These are phyloP conservation scores for Rhizoctonia solani DNA, from an alignment of 1,284 basidiomycete genomes.

Conservation along the genomic window DNA sequence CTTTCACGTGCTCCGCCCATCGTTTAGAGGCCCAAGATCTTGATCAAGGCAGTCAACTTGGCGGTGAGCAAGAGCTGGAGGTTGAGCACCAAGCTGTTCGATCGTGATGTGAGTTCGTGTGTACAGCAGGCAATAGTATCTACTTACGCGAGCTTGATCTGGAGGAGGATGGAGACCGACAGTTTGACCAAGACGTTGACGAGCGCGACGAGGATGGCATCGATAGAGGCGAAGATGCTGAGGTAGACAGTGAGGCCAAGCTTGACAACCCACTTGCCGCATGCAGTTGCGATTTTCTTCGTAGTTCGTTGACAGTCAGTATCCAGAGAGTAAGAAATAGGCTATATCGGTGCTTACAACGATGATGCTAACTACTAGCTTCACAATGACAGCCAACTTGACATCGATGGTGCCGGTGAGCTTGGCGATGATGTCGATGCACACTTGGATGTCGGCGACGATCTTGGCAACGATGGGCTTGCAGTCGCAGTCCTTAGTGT, in stretches of 20 bases:
- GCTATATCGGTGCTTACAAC: too few relatives aligned
- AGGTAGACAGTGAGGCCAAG: neutral
- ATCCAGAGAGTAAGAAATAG: neutral
- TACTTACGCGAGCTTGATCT: neutral
- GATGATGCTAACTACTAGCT: neutral
- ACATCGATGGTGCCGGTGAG: constrained; percentile 8
- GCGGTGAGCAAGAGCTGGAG: neutral
- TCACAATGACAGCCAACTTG: constrained; percentile 10
- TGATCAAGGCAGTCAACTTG: neutral
- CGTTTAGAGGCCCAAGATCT: neutral
- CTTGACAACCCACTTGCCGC: neutral
- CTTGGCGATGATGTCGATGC: constrained; percentile 13
- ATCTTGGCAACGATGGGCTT: neutral
- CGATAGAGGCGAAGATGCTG: neutral
- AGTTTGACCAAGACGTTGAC: neutral
- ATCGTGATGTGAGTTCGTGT: neutral
- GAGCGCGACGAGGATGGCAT: neutral
- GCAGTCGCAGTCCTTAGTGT: neutral
- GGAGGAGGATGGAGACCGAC: neutral
- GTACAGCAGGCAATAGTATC: neutral
- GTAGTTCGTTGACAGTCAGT: neutral
- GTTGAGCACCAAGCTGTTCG: neutral
- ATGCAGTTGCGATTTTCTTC: neutral
- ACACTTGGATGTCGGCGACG: neutral
- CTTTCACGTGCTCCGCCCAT: too few relatives aligned